phyloP scores from a whole-genome alignment of 768 basidiomycete species.

The Russula sp. region DNA sequence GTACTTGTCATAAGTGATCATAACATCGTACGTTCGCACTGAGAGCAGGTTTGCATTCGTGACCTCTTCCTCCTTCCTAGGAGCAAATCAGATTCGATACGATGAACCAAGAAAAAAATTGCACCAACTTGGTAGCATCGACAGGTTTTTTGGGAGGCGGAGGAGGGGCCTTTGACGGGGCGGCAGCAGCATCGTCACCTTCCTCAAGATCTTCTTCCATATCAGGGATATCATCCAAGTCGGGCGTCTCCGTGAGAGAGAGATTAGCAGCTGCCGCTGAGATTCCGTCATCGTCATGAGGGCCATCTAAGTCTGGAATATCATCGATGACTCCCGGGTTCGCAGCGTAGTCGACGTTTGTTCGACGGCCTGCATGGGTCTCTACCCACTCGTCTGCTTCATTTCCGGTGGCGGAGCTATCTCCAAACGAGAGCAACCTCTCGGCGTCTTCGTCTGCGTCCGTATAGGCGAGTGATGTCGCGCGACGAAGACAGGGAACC shows the following conservation, averaged over 20 bases:
- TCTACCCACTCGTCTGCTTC: conserved; percentile 95
- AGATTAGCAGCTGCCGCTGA: conserved; percentile 26
- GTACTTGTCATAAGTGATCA: conserved; percentile 99
- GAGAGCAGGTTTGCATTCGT: conserved; percentile 82
- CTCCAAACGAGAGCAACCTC: conserved; percentile 78
- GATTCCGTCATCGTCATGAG: conserved; percentile 31
- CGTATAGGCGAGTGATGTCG: conserved; percentile 86
- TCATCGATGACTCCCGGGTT: conserved; percentile 70
- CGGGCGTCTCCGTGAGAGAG: conserved; percentile 53
- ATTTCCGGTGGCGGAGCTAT: conserved; percentile 43
- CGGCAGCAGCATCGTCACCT: conserved; percentile 80
- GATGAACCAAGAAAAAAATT: conserved; percentile 2
- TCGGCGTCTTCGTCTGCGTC: conserved; percentile 97
- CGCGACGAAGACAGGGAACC: conserved; percentile 94
- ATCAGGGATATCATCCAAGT: conserved; percentile 97
- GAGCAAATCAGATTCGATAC: conserved; percentile 2
- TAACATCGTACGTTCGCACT: conserved; percentile 97
- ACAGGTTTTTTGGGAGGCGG: conserved; percentile 31
- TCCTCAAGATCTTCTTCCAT: conserved; percentile 94
- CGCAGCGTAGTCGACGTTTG: conserved; percentile 42
- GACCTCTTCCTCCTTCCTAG: conserved; percentile 48
- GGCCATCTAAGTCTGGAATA: conserved; percentile 79
- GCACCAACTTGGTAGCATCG: conserved; percentile 46
- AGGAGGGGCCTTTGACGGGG: conserved; percentile 37
- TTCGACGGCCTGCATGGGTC: conserved; percentile 80